Evolutionary conservation across 345 rosid genomes (phyloP), one percentile per base, ranked within the genome.

Genomic region (Acer yangbiense): DNA sequence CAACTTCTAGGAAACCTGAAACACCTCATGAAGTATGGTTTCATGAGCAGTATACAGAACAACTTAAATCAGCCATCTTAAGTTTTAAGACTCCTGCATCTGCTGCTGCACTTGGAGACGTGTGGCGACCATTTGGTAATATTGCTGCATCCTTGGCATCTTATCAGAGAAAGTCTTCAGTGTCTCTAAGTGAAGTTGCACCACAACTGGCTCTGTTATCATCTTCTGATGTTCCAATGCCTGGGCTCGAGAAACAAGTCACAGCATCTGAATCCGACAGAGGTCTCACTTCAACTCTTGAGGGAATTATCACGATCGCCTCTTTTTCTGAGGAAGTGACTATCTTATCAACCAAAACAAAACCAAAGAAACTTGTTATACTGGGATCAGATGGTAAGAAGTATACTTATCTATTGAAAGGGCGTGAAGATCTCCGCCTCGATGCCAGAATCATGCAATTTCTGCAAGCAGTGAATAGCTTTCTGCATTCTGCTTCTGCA

Each of bases 371-470:
- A 85, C 94, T 94, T 80, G 88, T 81, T 73, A 86, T 92, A 80
- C 79, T 86, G 88, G 98, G 98, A 71, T 94, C 97, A 73, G 98
- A 94, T 88, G 98, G 98, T 68, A 87, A 86, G 82, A 87, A 87
- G 76, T 91, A 92, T 79, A 89, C 93, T 55, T 94, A 90, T 85
- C 89, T 94, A 54, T 83, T 94, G 78, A 94, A 94, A 86, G 98
- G 98, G 68, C 90, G 97, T 77, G 98, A 94, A 83, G 98, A 94
- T 82, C 86, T 94, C 85, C 98, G 96, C 60, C 97, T 94, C 79
- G 98, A 94, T 82, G 98, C 98, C 72, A 91, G 98, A 90, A 94
- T 94, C 73, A 94, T 92, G 98, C 98, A 94, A 83, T 86, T 94
- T 80, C 89, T 94, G 82, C 97, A 92, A 82, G 97, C 98, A 70